Evolutionary conservation across 148 eudicot species (phyloP).

Genomic region (Euryodendron excelsum): DNA sequence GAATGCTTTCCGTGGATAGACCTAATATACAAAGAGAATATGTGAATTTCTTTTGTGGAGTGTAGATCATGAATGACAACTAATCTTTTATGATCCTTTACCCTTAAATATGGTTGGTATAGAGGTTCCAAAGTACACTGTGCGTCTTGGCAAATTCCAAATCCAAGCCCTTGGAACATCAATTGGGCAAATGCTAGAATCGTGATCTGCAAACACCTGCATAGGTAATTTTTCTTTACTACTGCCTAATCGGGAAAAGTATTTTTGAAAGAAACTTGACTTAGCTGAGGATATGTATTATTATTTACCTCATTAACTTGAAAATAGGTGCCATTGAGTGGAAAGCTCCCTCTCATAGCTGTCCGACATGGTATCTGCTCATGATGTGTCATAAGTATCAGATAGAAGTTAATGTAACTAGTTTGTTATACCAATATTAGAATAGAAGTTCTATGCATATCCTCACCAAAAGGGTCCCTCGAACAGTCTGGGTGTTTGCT

Average conservation of each 20-base stretch:
- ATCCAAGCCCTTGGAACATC: conserved; percentile 73
- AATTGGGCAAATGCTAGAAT: conserved; percentile 76
- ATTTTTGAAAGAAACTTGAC: neutral
- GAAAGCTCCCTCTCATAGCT: conserved; percentile 97
- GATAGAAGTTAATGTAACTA: neutral
- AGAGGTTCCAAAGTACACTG: conserved; percentile 91
- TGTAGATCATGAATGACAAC: neutral
- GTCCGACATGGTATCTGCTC: conserved; percentile 93
- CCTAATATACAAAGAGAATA: conserved; percentile 40
- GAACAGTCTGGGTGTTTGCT: conserved; percentile 65
- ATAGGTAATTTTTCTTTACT: conserved; percentile 4
- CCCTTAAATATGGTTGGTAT: conserved; percentile 87
- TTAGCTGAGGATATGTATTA: neutral
- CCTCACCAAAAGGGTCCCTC: conserved; percentile 94
- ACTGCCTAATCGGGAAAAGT: neutral
- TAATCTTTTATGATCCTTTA: conserved; percentile 19
- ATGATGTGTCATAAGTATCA: conserved; percentile 11
- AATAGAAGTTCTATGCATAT: neutral
- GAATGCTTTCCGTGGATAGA: conserved; percentile 69
- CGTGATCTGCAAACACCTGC: conserved; percentile 96
- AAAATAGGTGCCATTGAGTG: conserved; percentile 92
- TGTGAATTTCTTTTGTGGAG: neutral
- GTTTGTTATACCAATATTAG: neutral
- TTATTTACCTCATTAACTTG: conserved; percentile 85
- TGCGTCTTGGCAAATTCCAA: conserved; percentile 85